Base-by-base conservation (phyloP, 164 flowering plant species). In the Dillenia turbinata region DNA sequence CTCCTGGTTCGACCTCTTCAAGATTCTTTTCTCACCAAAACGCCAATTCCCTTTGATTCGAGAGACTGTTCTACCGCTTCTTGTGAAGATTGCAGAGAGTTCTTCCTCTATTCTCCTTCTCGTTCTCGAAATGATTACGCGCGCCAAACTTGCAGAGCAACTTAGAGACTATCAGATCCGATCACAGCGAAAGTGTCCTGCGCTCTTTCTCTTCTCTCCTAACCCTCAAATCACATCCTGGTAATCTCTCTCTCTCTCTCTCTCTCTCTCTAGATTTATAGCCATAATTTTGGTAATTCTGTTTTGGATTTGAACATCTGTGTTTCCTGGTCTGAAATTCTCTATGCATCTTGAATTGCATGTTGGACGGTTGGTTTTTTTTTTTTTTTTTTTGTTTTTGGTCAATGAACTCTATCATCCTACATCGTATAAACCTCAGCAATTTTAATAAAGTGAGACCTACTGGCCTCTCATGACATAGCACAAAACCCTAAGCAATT, bases 141-240 rank as follows among this genome's bases (percentile, higher is more conserved):
- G 87, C 13, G 78, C 84, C 14, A 81, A 83, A 66, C 83, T 83
- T 26, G 85, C 69, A 0, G 85, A 85, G 77, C 84, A 85, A 68
- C 81, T 83, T 51, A 73, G 84, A 75, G 85, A 79, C 13, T 77
- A 77, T 53, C 87, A 81, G 79, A 71, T 83, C 77, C 79, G 80
- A 73, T 81, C 84, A 1, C 80, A 75, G 68, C 77, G 70, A 57
- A 79, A 73, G 69, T 78, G 71, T 64, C 60, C 78, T 17, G 69
- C 76, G 44, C 80, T 83, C 65, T 57, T 68, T 9, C 8, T 75
- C 52, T 72, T 72, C 62, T 72, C 76, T 47, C 72, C 76, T 24
- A 68, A 68, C 22, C 76, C 69, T 56, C 69, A 71, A 24, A 69
- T 82, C 64, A 64, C 62, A 33, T 69, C 75, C 63, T 54, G 83